Evolutionary conservation across 192 early-diverging fungal genomes (phyloP), one percentile per base, ranked within the genome.

Genomic region (Podila horticola): DNA sequence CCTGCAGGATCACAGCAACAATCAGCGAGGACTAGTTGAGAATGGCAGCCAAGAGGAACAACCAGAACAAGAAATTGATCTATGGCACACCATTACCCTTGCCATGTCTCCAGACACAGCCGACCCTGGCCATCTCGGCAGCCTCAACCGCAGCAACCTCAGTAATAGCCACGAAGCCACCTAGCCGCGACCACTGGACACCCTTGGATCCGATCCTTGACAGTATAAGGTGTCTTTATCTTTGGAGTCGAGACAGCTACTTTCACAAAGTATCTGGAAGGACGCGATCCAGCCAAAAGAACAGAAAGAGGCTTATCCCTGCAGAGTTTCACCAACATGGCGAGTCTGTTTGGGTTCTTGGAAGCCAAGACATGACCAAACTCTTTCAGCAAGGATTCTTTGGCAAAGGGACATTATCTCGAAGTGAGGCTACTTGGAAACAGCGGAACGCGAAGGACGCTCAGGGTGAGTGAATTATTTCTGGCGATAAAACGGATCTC

Each of bases 371-470:
- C 36, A 83, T 85, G 62, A 30, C 62, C 22, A 67, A 55, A 1
- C 71, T 93, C 34, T 94, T 92, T 91, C 63, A 77, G 19, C 81
- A 88, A 45, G 94, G 94, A 0, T 91, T 89, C 67, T 94, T 90
- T 82, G 93, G 94, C 24, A 95, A 95, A 62, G 94, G 92, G 3
- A 88, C 87, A 11, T 74, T 97, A 24, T 96, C 95, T 22, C 79
- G 96, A 22, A 92, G 95, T 38, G 89, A 95, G 26, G 86, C 94
- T 2, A 95, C 93, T 5, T 97, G 94, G 95, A 69, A 81, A 38
- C 60, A 74, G 67, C 58, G 72, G 65, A 77, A 73, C 63, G 22
- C 82, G 60, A 28, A 64, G 57, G 55, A 55, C 48, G 45, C 57
- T 66, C 34, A 71, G 64, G 70, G 66, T 81, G 71, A 30, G 15